phyloP scores from a whole-genome alignment of 1,139 yeast genomes.

The Geotrichum aggregatum region DNA sequence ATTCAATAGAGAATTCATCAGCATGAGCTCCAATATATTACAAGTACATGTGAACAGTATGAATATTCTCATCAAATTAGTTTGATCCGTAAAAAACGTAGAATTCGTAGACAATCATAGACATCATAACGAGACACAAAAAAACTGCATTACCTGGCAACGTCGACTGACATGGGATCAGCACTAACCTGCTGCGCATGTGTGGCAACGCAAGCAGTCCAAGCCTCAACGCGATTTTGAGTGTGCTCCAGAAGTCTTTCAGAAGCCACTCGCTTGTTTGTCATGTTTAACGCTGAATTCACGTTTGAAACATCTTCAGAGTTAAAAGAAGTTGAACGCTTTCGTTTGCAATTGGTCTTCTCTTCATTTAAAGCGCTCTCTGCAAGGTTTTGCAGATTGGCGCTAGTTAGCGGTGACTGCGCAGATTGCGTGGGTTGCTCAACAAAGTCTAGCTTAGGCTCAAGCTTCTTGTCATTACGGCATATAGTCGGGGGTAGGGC shows the following conservation, averaged over 20 bases:
- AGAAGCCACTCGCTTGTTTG: not conserved
- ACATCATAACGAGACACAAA: too few relatives aligned
- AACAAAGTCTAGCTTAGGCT: not conserved
- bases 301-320: too few relatives aligned
- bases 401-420: constrained; percentile 1
- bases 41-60: too few relatives aligned
- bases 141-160: too few relatives aligned
- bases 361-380: not conserved
- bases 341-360: not conserved
- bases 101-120: too few relatives aligned
- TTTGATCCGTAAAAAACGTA: too few relatives aligned
- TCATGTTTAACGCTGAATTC: too few relatives aligned
- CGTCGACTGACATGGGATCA: constrained; percentile 8
- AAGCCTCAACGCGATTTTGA: constrained; percentile 7
- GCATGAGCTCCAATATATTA: too few relatives aligned
- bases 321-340: not conserved
- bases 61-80: too few relatives aligned
- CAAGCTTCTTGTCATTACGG: not conserved
- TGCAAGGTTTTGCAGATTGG: constrained; percentile 3
- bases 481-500: constrained; percentile 6
- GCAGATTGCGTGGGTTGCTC: not conserved
- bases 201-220: constrained; percentile 15
- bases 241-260: not conserved
- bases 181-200: not conserved
- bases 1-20: too few relatives aligned